Conservation (phyloP, 2,329 filamentous ascomycete genomes). For the Colletotrichum tamarilloi region DNA sequence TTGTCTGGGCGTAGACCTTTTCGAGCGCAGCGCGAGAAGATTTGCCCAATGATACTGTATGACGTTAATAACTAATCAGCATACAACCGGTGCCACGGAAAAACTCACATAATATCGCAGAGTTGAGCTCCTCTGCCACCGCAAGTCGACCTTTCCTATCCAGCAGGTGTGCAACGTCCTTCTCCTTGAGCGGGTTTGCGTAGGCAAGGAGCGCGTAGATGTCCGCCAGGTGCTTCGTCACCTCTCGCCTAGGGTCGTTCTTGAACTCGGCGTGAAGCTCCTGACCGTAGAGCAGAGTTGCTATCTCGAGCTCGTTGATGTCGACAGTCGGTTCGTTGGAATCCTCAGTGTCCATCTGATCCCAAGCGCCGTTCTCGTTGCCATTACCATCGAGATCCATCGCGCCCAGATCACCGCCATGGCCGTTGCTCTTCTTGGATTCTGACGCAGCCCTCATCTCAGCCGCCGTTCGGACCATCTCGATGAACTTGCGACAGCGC, state of each 20-base stretch:
- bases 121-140: constrained; percentile 94
- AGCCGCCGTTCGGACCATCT: constrained; percentile 85
- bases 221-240: constrained; percentile 80
- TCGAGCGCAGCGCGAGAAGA: constrained; percentile 89
- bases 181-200: constrained; percentile 79
- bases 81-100: background rate
- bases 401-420: constrained; percentile 56
- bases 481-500: constrained; percentile 91
- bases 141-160: constrained; percentile 78
- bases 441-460: constrained; percentile 67
- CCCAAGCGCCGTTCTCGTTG: constrained; percentile 51
- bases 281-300: constrained; percentile 84
- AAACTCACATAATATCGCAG: constrained; percentile 85
- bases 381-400: constrained; percentile 68
- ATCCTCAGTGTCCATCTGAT: constrained; percentile 68
- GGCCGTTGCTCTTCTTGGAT: constrained; percentile 55
- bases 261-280: constrained; percentile 82
- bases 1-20: constrained; percentile 86
- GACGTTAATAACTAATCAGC: background rate
- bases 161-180: constrained; percentile 80
- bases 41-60: constrained; percentile 85
- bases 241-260: constrained; percentile 75
- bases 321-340: constrained; percentile 33
- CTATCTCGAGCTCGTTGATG: constrained; percentile 65
- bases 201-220: constrained; percentile 93